Evolutionary conservation across 495 filamentous ascomycete genomes (phyloP).

Genomic region (Hypoxylon lenormandii): DNA sequence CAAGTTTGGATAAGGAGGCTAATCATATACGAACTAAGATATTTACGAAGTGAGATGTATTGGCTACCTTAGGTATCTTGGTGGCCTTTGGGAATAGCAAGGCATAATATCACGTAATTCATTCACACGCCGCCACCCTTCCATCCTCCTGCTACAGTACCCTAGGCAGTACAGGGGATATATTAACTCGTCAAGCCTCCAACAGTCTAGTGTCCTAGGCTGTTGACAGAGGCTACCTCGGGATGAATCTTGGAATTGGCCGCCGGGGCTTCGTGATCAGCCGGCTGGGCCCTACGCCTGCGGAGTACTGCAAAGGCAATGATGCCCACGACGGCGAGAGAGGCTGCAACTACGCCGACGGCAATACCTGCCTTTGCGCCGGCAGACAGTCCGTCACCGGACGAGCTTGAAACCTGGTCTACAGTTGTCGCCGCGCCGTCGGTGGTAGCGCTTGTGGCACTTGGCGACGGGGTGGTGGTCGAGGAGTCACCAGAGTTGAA

Average conservation of each 20-base stretch:
- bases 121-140: background rate
- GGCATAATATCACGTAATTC: too few species aligned
- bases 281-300: constrained; percentile 19
- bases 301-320: constrained; percentile 46
- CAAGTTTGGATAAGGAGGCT: too few species aligned
- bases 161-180: background rate
- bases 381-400: constrained; percentile 51
- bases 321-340: constrained; percentile 40
- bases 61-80: too few species aligned
- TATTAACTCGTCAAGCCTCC: background rate
- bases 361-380: constrained; percentile 64
- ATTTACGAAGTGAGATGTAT: too few species aligned
- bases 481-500: constrained; percentile 48
- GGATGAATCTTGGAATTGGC: constrained; percentile 22
- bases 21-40: too few species aligned
- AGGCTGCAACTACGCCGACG: constrained; percentile 60
- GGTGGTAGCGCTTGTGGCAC: constrained; percentile 19
- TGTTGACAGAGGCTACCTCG: constrained; percentile 46
- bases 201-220: constrained; percentile 23
- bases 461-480: constrained; percentile 21
- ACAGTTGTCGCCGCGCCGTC: constrained; percentile 5
- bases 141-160: background rate
- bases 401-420: constrained; percentile 14
- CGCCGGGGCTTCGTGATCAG: constrained; percentile 19
- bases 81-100: too few species aligned